These are phyloP conservation scores for Tinospora cordifolia DNA, from an alignment of 164 flowering plant genomes.

Conservation along the genomic window DNA sequence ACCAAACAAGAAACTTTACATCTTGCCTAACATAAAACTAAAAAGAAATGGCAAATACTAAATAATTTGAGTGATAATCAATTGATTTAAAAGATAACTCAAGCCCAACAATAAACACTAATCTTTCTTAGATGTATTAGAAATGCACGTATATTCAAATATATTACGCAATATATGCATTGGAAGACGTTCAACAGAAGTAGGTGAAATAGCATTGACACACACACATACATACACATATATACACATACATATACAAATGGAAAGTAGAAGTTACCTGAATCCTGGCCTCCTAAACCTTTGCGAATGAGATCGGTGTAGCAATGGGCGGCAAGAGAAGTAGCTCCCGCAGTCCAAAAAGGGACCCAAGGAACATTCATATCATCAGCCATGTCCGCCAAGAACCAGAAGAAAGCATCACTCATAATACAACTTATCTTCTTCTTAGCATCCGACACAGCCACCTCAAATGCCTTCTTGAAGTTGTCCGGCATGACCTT, in stretches of 20 bases:
- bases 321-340: constrained; percentile 21
- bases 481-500: constrained; percentile 28
- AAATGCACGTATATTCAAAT: no score
- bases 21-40: no score
- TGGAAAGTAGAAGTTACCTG: neutral
- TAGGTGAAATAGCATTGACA: no score
- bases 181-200: no score
- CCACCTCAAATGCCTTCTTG: constrained; percentile 20
- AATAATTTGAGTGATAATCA: neutral
- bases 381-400: constrained; percentile 32
- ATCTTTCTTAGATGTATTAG: no score
- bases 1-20: no score
- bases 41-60: no score
- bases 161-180: no score
- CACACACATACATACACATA: no score
- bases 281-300: neutral
- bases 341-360: constrained; percentile 31
- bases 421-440: constrained; percentile 29
- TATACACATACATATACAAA: neutral
- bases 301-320: constrained; percentile 26
- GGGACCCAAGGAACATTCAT: constrained; percentile 39
- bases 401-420: constrained; percentile 38
- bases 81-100: neutral
- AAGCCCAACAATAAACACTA: neutral
- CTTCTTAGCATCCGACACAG: constrained; percentile 13